phyloP scores from a whole-genome alignment of 495 filamentous ascomycete genomes.

The Glarea lozoyensis region DNA sequence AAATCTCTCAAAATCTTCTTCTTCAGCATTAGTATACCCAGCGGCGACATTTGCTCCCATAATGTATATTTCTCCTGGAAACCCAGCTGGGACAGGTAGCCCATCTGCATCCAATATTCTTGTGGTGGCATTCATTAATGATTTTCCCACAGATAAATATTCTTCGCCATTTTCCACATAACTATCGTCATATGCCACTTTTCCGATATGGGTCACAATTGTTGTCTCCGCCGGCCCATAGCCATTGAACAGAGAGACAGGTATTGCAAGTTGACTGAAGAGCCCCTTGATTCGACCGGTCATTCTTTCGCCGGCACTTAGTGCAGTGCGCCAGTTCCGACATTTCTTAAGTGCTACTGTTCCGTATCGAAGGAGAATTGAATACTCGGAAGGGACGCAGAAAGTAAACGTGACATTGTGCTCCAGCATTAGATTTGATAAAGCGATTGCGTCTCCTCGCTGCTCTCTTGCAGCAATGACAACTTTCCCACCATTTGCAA shows the following conservation, averaged over 20 bases:
- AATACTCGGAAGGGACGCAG: conserved; percentile 7
- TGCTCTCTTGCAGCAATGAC: not conserved
- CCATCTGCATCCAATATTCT: conserved; percentile 35
- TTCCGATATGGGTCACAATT: too few relatives aligned
- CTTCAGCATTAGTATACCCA: conserved; percentile 31
- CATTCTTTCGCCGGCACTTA: not conserved
- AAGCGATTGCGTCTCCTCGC: not conserved
- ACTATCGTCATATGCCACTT: too few relatives aligned
- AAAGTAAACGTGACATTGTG: conserved; percentile 11
- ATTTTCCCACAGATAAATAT: too few relatives aligned
- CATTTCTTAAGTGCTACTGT: not conserved
- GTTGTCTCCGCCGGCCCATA: too few relatives aligned
- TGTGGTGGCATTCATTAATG: conserved; percentile 30
- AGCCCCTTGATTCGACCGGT: too few relatives aligned
- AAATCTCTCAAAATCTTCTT: conserved; percentile 26
- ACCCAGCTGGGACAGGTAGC: conserved; percentile 27
- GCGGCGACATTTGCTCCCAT: conserved; percentile 29
- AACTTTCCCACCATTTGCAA: conserved; percentile 1
- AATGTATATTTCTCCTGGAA: conserved; percentile 34
- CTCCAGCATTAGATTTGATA: not conserved
- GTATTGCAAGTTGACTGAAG: not conserved
- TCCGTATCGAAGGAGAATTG: not conserved
- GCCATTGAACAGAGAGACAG: not conserved
- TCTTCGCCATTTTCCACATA: too few relatives aligned
- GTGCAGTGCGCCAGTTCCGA: not conserved